Evolutionary conservation across 2,329 filamentous ascomycete species (phyloP).

Genomic region (Fusarium pseudocircinatum): DNA sequence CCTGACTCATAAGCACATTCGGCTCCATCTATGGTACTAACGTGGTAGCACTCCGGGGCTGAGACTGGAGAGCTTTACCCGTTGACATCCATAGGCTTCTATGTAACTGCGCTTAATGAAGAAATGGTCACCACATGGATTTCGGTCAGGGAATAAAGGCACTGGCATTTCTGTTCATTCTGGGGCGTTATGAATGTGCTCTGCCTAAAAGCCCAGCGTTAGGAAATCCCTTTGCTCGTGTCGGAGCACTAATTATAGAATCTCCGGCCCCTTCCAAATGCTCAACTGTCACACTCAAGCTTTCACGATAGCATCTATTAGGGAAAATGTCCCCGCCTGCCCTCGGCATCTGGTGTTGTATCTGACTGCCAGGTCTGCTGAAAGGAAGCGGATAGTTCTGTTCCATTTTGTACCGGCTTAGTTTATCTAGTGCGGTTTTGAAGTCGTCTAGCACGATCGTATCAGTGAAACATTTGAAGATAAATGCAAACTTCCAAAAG

Average conservation of each 20-base stretch:
- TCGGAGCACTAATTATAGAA: not conserved
- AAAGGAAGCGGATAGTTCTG: conserved; percentile 20
- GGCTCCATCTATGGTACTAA: rapidly evolving
- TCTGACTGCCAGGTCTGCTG: conserved; percentile 5
- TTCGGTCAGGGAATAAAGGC: not conserved
- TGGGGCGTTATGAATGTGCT: not conserved
- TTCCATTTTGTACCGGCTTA: conserved; percentile 26
- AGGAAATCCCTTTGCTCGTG: not conserved
- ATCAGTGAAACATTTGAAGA: conserved; percentile 70
- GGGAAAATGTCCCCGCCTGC: rapidly evolving
- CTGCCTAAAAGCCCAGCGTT: not conserved
- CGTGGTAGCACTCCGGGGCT: not conserved
- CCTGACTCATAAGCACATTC: not conserved
- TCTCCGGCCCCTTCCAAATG: not conserved
- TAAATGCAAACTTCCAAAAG: conserved; percentile 33
- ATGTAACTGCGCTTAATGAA: not conserved
- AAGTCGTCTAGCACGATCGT: conserved; percentile 75
- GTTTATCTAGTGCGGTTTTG: conserved; percentile 63
- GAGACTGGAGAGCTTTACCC: too few relatives aligned
- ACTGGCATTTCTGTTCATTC: not conserved
- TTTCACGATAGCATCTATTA: not conserved
- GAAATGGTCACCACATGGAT: not conserved
- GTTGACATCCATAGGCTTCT: too few relatives aligned
- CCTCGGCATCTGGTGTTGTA: not conserved
- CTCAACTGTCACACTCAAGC: not conserved